phyloP scores from a whole-genome alignment of 140 eudicot species.

The Cichorium intybus region DNA sequence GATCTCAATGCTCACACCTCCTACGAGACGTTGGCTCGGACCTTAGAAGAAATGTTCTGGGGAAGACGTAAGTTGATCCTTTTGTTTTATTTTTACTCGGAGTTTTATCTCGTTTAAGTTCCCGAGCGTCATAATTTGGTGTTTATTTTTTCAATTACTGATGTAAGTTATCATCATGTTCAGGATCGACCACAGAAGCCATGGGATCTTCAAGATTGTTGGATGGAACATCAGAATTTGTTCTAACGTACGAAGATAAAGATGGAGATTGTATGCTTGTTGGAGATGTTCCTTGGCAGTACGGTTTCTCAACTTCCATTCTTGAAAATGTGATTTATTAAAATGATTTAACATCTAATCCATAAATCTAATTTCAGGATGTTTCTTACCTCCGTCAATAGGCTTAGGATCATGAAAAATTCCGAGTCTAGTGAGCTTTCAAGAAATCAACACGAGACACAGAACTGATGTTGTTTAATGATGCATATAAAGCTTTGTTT shows the following conservation, averaged over 20 bases:
- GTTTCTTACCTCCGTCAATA: conserved; percentile 72
- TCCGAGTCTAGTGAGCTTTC: conserved; percentile 72
- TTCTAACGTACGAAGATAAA: conserved; percentile 95
- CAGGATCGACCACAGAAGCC: conserved; percentile 48
- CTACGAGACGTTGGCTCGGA: conserved; percentile 70
- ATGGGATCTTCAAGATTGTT: conserved; percentile 54
- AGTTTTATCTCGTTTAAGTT: not conserved
- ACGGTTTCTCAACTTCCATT: conserved; percentile 28
- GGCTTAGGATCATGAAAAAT: conserved; percentile 88
- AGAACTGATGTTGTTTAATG: conserved; percentile 7
- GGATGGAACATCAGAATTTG: conserved; percentile 78
- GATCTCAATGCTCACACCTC: conserved; percentile 76
- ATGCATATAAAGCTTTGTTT: conserved; percentile 20
- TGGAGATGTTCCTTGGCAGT: conserved; percentile 98
- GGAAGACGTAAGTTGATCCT: conserved; percentile 46
- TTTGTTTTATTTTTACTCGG: not conserved
- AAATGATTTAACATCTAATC: not conserved
- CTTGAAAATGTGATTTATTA: not conserved
- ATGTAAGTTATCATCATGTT: not conserved
- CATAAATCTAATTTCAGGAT: conserved; percentile 54
- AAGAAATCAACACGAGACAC: conserved; percentile 26
- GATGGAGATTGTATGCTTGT: conserved; percentile 99
- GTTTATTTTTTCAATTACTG: conserved; percentile 12
- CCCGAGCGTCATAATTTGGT: conserved; percentile 1
- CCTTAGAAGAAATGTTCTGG: conserved; percentile 77